Evolutionary conservation across 306 rosid genomes (phyloP).

Genomic region (Sechiopsis laciniata): DNA sequence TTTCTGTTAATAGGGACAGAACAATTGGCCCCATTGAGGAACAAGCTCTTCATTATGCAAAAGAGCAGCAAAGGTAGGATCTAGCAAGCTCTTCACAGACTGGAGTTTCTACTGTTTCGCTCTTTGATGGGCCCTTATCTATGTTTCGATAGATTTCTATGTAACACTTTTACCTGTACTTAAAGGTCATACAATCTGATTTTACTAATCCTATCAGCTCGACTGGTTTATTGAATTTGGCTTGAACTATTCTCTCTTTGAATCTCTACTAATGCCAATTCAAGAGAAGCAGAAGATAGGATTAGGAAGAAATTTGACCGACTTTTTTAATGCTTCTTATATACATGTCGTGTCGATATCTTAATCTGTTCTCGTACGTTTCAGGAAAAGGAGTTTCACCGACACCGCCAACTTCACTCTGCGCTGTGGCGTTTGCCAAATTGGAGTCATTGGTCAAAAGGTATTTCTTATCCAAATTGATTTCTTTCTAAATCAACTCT

Average conservation of each 20-base stretch:
- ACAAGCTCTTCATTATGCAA: conserved; percentile 51
- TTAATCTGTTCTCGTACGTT: conserved; percentile 13
- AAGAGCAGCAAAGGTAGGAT: conserved; percentile 85
- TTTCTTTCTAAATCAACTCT: conserved; percentile 14
- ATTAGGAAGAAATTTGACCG: neutral
- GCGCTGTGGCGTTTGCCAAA: conserved; percentile 98
- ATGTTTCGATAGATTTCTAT: too few species aligned
- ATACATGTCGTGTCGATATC: too few species aligned
- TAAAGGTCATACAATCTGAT: too few species aligned
- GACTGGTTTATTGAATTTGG: neutral
- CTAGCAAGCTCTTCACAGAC: too few species aligned
- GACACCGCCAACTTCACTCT: conserved; percentile 89
- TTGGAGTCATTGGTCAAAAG: conserved; percentile 84
- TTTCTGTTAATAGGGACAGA: conserved; percentile 41
- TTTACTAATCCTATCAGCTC: neutral
- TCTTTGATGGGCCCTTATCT: too few species aligned
- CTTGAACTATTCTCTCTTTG: neutral
- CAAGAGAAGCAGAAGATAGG: neutral
- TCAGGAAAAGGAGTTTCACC: conserved; percentile 75
- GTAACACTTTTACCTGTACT: too few species aligned
- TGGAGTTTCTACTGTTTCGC: too few species aligned
- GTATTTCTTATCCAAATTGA: conserved; percentile 33
- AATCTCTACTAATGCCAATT: neutral
- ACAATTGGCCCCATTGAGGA: conserved; percentile 60
- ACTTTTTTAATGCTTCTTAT: neutral